These are phyloP conservation scores for Leucoagaricus sp. DNA, from an alignment of 1,284 basidiomycete genomes.

Conservation along the genomic window DNA sequence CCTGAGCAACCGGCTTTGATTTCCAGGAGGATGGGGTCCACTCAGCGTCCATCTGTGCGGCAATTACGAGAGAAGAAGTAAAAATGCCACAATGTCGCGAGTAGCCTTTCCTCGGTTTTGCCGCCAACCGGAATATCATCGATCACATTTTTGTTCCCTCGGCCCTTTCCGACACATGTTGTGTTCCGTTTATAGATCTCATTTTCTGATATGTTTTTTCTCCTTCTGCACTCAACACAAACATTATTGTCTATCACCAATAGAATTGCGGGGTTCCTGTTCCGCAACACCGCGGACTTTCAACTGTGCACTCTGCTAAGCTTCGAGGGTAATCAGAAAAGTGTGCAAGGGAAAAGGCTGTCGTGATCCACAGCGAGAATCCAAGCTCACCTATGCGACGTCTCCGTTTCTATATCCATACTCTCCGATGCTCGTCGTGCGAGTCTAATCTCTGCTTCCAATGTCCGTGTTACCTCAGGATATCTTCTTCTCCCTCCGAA, in stretches of 20 bases:
- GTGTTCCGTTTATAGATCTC: not conserved
- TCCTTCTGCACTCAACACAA: too few species aligned
- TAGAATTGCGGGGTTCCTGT: too few species aligned
- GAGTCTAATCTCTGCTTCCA: slow-evolving; percentile 3
- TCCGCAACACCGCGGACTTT: slow-evolving; percentile 8
- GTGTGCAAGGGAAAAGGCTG: slow-evolving; percentile 17
- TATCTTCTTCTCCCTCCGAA: not conserved
- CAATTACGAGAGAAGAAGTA: slow-evolving; percentile 6
- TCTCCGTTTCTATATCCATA: slow-evolving; percentile 9
- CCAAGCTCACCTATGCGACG: slow-evolving; percentile 7
- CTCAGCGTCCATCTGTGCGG: slow-evolving; percentile 9
- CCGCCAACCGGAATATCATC: not conserved
- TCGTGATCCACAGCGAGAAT: slow-evolving; percentile 26
- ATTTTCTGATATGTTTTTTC: not conserved
- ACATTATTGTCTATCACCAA: too few species aligned
- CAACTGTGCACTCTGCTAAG: not conserved
- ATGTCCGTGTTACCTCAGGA: slow-evolving; percentile 1
- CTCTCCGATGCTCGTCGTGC: not conserved
- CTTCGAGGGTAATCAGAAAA: slow-evolving; percentile 11
- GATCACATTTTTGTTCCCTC: not conserved
- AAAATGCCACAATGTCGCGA: not conserved
- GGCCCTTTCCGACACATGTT: slow-evolving; percentile 2
- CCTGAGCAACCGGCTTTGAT: slow-evolving; percentile 69
- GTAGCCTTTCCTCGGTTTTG: not conserved
- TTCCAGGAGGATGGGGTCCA: slow-evolving; percentile 64